Conservation (phyloP, 2,329 filamentous ascomycete genomes). For the Microdochium nivale region DNA sequence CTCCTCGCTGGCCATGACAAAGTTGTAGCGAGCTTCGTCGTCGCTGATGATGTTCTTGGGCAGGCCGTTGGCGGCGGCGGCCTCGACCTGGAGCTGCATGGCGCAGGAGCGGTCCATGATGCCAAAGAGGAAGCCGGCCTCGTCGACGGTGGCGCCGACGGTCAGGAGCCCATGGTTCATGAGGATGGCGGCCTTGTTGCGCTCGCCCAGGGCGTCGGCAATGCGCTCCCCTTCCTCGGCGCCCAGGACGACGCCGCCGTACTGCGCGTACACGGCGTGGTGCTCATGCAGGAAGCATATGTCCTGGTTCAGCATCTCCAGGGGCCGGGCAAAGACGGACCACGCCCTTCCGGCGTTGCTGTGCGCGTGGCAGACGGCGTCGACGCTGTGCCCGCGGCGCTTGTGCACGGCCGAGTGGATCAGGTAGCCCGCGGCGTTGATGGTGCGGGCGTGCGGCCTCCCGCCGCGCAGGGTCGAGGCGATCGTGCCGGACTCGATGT, state of each 20-base stretch:
- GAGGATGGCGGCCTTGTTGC: conserved; percentile 54
- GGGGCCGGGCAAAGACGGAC: conserved; percentile 52
- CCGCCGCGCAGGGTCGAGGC: conserved; percentile 38
- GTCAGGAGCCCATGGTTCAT: conserved; percentile 67
- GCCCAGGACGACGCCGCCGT: conserved; percentile 44
- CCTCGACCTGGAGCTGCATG: conserved; percentile 60
- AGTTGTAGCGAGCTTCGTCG: conserved; percentile 32
- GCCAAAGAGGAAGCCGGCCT: conserved; percentile 63
- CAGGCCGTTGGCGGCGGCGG: conserved; percentile 41
- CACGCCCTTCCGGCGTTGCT: conserved; percentile 59
- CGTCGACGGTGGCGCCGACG: conserved; percentile 63
- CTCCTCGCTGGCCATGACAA: conserved; percentile 23
- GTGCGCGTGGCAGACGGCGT: conserved; percentile 63
- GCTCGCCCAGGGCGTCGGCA: conserved; percentile 49
- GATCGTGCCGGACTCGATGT: conserved; percentile 46
- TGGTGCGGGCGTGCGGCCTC: conserved; percentile 49
- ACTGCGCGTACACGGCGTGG: conserved; percentile 54
- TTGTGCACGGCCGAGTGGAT: conserved; percentile 64
- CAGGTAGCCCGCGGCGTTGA: conserved; percentile 60
- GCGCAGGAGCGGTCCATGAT: conserved; percentile 61
- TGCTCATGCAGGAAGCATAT: conserved; percentile 56
- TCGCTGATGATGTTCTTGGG: conserved; percentile 31
- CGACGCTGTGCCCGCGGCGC: conserved; percentile 49
- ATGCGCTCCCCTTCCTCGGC: conserved; percentile 57
- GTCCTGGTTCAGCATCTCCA: conserved; percentile 67